Evolutionary conservation across 306 rosid species (phyloP), one percentile per base, ranked within the genome.

Genomic region (Vigna trinervia): DNA sequence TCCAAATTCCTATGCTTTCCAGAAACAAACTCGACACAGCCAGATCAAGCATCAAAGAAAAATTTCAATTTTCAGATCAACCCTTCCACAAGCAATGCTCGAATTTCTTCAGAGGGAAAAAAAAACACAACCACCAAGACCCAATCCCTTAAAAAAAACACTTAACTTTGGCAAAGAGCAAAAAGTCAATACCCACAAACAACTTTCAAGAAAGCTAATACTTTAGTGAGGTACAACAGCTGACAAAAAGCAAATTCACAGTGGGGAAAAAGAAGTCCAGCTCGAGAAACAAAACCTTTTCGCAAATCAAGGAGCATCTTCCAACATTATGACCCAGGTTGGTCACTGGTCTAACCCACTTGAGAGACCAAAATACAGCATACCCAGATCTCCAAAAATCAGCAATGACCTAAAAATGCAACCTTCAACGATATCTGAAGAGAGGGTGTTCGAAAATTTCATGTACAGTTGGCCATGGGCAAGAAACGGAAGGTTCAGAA

Each of bases 301-400:
- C 50, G 64, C 36, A 70, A 83, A 86, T 84, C 84, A 81, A 80
- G 77, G 65, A 69, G 47, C 70, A 82, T 54, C 46, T 14, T 58
- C 80, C 71, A 30, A 82, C 79, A 75, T 63, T 52, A 80, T 70
- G 43, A 51, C 72, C 83, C 68, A 75, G 78, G 72, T 50, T 78
- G 12, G 53, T 69, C 8, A 48, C 36, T 62, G 19, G n/a, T 51
- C 57, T 4, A 51, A 51, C 22, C 19, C 57, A 51, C 57, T 34
- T 14, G 50, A 58, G 70, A 17, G 22, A 36, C 12, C 15, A 69
- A 82, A 80, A 82, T 81, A 92, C 78, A 74, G 80, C 81, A 73
- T 30, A 63, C 82, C 70, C 87, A 89, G 87, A 84, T 86, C 88
- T 67, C 81, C 53, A 71, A 85, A 80, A n/a, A 17, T 43, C 59